phyloP scores from a whole-genome alignment of 257 asterid genomes.

The Asclepias syriaca region DNA sequence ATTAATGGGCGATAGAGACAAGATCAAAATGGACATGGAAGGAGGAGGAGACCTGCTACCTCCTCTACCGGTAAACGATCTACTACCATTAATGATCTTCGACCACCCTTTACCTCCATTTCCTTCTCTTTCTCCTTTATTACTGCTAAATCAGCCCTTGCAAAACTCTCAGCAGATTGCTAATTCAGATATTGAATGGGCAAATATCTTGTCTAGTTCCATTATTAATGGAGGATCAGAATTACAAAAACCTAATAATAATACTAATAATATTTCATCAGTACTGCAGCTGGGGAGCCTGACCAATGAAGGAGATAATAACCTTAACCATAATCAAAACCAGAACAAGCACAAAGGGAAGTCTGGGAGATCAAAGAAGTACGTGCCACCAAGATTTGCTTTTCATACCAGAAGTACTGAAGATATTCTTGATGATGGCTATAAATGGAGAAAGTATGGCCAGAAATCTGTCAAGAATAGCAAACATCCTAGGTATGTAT shows the following conservation, averaged over 20 bases:
- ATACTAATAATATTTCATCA: slow-evolving; percentile 15
- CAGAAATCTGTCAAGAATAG: slow-evolving; percentile 85
- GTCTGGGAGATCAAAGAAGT: slow-evolving; percentile 44
- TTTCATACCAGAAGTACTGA: slow-evolving; percentile 83
- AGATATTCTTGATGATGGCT: slow-evolving; percentile 94
- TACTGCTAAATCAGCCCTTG: slow-evolving; percentile 31
- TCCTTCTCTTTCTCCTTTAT: background rate
- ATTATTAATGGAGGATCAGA: slow-evolving; percentile 6
- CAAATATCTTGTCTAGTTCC: slow-evolving; percentile 26
- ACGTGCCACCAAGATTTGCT: slow-evolving; percentile 68
- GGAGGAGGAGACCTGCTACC: slow-evolving; percentile 7
- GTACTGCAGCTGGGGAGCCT: background rate
- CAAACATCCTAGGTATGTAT: slow-evolving; percentile 65
- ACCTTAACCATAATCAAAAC: slow-evolving; percentile 5
- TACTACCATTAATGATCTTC: slow-evolving; percentile 3
- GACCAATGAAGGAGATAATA: slow-evolving; percentile 24
- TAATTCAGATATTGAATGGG: slow-evolving; percentile 42
- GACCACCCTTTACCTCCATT: background rate
- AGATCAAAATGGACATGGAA: slow-evolving; percentile 15
- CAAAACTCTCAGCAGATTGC: slow-evolving; percentile 38
- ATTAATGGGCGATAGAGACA: background rate
- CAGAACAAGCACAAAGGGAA: slow-evolving; percentile 33
- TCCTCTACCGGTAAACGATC: background rate
- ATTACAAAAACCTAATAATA: slow-evolving; percentile 2
- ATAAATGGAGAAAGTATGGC: slow-evolving; percentile 93